Percentiles rank a stretch among this genome's conserved stretches.
phyloP scores from a whole-genome alignment of 1,284 basidiomycete genomes.

The Cutaneotrichosporon cavernicola region DNA sequence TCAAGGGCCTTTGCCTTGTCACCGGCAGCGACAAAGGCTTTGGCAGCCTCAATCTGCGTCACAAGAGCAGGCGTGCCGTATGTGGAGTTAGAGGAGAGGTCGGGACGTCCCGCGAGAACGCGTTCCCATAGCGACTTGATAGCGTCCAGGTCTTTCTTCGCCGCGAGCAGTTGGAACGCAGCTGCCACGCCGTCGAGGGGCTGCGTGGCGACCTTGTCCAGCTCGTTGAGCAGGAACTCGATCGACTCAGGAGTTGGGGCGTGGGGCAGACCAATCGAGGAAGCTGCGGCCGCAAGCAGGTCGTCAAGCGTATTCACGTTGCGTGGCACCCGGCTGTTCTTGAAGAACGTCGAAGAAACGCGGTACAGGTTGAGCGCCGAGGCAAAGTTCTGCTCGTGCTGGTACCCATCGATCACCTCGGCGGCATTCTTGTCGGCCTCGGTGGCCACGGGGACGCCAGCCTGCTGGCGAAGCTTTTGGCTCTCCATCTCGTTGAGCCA shows the following conservation, averaged over 20 bases:
- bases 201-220: background rate
- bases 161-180: conserved; percentile 12
- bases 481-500: conserved; percentile 11
- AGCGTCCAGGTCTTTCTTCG: conserved; percentile 14
- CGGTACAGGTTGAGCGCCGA: conserved; percentile 62
- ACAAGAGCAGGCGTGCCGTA: background rate
- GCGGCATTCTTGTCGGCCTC: conserved; percentile 7
- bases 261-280: conserved; percentile 12
- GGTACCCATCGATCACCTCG: conserved; percentile 33
- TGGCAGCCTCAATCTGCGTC: background rate
- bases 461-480: conserved; percentile 13
- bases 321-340: conserved; percentile 51
- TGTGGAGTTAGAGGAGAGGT: background rate
- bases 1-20: conserved; percentile 65
- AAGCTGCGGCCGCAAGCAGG: conserved; percentile 13
- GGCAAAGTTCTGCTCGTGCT: conserved; percentile 65
- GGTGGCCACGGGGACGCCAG: conserved; percentile 6
- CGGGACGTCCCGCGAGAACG: background rate
- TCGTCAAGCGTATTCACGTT: background rate
- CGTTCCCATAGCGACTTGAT: background rate
- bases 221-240: conserved; percentile 5
- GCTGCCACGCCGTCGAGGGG: background rate
- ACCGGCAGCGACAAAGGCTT: conserved; percentile 65
- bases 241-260: background rate
- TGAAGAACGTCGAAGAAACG: conserved; percentile 47